These are phyloP conservation scores for Podosphaera fusca DNA, from an alignment of 2,329 filamentous ascomycete genomes.

Conservation along the genomic window DNA sequence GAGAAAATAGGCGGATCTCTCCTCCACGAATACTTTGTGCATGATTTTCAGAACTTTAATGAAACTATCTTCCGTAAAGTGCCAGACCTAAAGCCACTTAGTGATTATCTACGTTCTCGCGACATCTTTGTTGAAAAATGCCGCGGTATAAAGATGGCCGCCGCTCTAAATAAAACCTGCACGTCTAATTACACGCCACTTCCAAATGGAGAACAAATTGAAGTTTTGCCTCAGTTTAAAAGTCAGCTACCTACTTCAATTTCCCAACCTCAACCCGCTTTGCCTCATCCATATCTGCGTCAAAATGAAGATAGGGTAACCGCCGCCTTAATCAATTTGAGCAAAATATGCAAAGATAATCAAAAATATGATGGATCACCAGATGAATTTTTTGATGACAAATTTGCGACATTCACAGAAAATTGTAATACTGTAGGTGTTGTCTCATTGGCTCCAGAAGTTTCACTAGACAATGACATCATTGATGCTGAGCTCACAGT, in stretches of 20 bases:
- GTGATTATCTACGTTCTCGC: not conserved
- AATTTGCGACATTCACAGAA: not conserved
- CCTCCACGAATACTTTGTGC: not conserved
- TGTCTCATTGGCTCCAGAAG: too few species aligned
- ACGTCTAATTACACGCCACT: not conserved
- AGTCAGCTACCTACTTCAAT: constrained; percentile 11
- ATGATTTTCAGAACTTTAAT: not conserved
- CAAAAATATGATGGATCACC: not conserved
- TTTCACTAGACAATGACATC: too few species aligned
- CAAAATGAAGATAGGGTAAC: not conserved
- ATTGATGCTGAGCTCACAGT: too few species aligned
- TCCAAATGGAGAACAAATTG: not conserved
- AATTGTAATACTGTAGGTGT: not conserved
- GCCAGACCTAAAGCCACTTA: not conserved
- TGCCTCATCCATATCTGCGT: not conserved
- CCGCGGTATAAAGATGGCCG: not conserved
- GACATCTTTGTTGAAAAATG: not conserved
- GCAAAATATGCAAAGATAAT: not conserved
- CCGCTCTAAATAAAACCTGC: not conserved
- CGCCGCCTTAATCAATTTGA: not conserved
- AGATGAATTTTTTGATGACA: not conserved
- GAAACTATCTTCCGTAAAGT: not conserved
- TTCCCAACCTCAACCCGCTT: not conserved
- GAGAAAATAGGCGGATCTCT: not conserved
- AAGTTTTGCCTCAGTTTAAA: not conserved